Percentiles rank a stretch among this genome's conserved stretches.
Evolutionary conservation across 495 filamentous ascomycete genomes (phyloP).

Genomic region (Amniculicola lignicola): DNA sequence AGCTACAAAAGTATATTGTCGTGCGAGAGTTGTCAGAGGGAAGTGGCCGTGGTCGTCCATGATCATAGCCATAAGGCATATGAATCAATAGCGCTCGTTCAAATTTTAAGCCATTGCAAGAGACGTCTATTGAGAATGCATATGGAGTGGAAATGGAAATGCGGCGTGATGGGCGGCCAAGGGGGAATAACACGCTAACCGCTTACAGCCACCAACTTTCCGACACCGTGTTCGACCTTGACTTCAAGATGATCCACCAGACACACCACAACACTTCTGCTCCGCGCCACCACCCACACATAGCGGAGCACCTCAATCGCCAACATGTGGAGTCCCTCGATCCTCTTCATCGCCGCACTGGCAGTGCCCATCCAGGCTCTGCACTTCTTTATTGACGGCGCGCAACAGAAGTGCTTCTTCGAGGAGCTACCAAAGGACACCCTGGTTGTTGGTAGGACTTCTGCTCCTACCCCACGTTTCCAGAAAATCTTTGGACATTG

Average conservation of each 20-base stretch:
- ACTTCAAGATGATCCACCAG: conserved; percentile 6
- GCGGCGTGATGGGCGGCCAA: too few species aligned
- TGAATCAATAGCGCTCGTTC: too few species aligned
- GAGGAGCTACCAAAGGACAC: conserved; percentile 99
- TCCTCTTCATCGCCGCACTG: conserved; percentile 36
- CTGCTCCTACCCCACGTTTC: neutral
- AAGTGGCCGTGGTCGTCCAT: too few species aligned
- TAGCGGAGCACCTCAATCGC: conserved; percentile 8
- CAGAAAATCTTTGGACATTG: neutral
- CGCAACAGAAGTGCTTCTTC: conserved; percentile 84
- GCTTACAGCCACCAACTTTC: neutral
- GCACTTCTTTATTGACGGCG: conserved; percentile 93
- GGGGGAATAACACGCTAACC: too few species aligned
- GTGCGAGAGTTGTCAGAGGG: too few species aligned
- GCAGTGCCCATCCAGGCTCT: conserved; percentile 69
- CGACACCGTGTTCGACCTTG: conserved; percentile 19
- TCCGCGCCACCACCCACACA: conserved; percentile 6
- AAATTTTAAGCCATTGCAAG: too few species aligned
- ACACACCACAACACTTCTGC: neutral
- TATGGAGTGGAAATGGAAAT: too few species aligned
- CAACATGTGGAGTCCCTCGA: conserved; percentile 25
- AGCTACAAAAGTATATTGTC: too few species aligned
- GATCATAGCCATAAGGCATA: too few species aligned
- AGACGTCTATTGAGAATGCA: too few species aligned
- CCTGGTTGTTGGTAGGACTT: conserved; percentile 72